A percentile compares a stretch with the other conserved stretches of the same genome.
Evolutionary conservation across 345 rosid genomes (phyloP).

Genomic region (Cardamine resedifolia): DNA sequence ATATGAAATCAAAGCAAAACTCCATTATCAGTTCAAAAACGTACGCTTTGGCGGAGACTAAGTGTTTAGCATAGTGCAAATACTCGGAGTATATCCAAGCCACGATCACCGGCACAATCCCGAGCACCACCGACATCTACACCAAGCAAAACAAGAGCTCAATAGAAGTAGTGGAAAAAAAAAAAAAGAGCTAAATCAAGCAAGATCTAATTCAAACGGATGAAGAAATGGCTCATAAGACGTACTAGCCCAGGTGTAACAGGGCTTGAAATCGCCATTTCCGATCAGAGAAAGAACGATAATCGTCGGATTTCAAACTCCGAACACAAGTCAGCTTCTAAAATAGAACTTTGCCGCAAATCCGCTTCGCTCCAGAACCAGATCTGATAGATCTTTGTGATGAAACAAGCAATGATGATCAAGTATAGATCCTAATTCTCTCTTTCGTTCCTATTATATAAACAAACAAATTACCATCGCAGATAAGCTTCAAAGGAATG

Average conservation of each 20-base stretch:
- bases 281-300: conserved; percentile 17
- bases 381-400: conserved; percentile 36
- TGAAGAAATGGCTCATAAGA: background rate
- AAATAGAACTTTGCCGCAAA: conserved; percentile 1
- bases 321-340: conserved; percentile 13
- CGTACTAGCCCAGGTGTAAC: conserved; percentile 79
- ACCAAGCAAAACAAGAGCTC: background rate
- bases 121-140: conserved; percentile 79
- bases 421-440: background rate
- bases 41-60: conserved; percentile 60
- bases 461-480: background rate
- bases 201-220: conserved; percentile 23
- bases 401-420: conserved; percentile 4
- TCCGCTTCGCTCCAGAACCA: conserved; percentile 16
- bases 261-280: conserved; percentile 54
- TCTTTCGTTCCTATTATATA: background rate
- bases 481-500: background rate
- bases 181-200: conserved; percentile 9
- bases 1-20: background rate
- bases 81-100: conserved; percentile 89
- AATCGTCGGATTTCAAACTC: conserved; percentile 18
- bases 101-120: conserved; percentile 58
- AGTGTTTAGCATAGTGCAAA: conserved; percentile 60
- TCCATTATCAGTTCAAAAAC: conserved; percentile 26
- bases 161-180: background rate